phyloP scores from a whole-genome alignment of 352 stramenopile species.

The Pythium dissotocum region DNA sequence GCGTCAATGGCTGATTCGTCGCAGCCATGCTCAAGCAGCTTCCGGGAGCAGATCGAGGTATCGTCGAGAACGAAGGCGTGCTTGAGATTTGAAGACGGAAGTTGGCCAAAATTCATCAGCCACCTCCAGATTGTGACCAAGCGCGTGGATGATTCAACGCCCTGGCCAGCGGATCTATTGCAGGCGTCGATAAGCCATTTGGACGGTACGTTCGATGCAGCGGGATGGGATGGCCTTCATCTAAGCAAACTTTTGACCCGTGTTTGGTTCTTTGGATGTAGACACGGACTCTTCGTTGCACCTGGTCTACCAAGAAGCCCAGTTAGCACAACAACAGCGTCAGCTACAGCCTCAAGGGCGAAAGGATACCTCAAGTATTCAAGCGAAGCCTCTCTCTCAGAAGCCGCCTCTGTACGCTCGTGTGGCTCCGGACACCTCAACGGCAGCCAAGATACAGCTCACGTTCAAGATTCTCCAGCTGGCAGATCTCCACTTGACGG shows the following conservation, averaged over 20 bases:
- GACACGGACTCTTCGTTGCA: neutral
- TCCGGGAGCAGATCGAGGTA: neutral
- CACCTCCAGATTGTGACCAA: neutral
- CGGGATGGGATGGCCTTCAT: no score
- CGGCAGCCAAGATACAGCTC: constrained; percentile 11
- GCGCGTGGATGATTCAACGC: neutral
- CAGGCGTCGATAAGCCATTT: neutral
- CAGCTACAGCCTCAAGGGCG: neutral
- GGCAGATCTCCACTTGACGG: constrained; percentile 56
- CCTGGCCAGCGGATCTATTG: neutral
- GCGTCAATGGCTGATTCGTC: neutral
- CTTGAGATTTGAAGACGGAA: constrained; percentile 3
- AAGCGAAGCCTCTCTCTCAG: neutral
- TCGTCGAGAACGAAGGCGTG: neutral
- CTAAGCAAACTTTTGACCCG: no score
- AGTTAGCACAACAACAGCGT: neutral
- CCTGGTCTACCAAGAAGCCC: neutral
- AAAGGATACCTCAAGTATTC: neutral
- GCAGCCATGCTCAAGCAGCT: neutral
- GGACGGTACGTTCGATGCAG: neutral
- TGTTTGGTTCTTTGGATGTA: neutral
- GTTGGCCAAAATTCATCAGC: neutral
- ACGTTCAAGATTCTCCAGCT: constrained; percentile 63
- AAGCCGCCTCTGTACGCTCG: constrained; percentile 13
- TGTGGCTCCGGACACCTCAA: neutral